Evolutionary conservation across 1,139 yeast species (phyloP), one percentile per base, ranked within the genome.

Genomic region (Saccharomyces hybrid): DNA sequence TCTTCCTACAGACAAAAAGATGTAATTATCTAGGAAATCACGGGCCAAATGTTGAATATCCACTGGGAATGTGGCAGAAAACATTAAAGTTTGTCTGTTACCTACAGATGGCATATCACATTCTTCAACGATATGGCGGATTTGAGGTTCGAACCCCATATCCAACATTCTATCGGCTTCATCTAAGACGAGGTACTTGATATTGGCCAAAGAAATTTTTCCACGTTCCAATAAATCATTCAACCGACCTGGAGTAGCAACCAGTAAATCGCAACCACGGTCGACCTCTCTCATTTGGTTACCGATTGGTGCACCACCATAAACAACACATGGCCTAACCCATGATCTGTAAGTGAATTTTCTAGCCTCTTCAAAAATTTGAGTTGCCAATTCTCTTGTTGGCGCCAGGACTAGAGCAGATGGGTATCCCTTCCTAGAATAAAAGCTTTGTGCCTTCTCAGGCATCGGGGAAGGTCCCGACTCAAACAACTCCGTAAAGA

Each of bases 121-220:
- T 62, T 86, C 95, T 75, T 91, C 96, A 57, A 91, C 98, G 70
- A 93, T 91, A 72, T 91, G 88, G 80, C 98, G 88, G 71, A 93
- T 93, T 79, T 93, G 98, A 60, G 97, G 98, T 78, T 93, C 98
- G 76, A 93, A 93, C 80, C 98, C 99, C 98, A 93, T 93, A 84
- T 93, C 99, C 76, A 93, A 82, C 98, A 93, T 93, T 79, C 98
- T 88, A 76, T 93, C 99, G 69, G 99, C 99, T 80, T 93, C 99
- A 75, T 93, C 99, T 61, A 93, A 80, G 51, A 91, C 96, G 71
- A 93, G 80, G 76, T 88, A 93, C 74, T 86, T 88, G 75, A 90
- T 88, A 76, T 88, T 88, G 61, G 81, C 79, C 67, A 93, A 80
- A 44, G 97, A 90, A 62, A 93, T 89, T 68, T 84, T 80, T 66